Base-by-base conservation (phyloP, 1,284 basidiomycete species). In the Microbotryum saponariae region DNA sequence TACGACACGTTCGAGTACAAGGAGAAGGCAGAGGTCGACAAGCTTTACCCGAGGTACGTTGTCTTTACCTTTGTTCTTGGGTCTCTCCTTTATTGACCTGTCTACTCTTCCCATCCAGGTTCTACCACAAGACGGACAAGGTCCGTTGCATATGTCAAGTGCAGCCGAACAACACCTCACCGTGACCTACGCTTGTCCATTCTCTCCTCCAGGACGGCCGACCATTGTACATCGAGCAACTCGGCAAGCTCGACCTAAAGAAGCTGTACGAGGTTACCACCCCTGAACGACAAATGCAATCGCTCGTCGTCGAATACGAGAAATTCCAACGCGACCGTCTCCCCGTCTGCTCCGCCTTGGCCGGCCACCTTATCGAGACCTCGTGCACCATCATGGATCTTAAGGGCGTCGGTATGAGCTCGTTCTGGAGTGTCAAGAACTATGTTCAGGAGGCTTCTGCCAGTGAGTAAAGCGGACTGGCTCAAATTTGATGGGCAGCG, bases 361-460 rank as follows among this genome's bases (percentile, higher is more conserved):
- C 79, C 58, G 91, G 91, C 3, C 85, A 93, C 76, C 85, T 90
- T 61, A 86, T 98, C 75, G 93, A 97, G 79, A 97, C 93, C n/a
- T 90, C 85, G 61, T 97, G 93, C 83, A 97, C 94, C 62, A 94
- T 98, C 80, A 84, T 98, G 78, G 94, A 98, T 76, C 83, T 98
- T 64, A 77, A 85, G 63, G 83, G 83, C 74, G 91, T 96, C 59
- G 85, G 87, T 31, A 76, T 97, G 68, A 79, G 82, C 64, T 85
- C 84, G 74, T 98, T 97, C 76, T 92, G 87, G 79, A 85, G 84
- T 74, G 93, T 96, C 77, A 93, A 91, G 78, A 86, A 88, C 77
- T 97, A 94, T 79, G 87, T 98, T 51, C 82, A 82, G 67, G 78
- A 85, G 46, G 89, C 92, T 0, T 81, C 87, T 4, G 77, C 79